Conservation (phyloP, 805 yeast genomes). For the Nakazawaea pomicola region DNA sequence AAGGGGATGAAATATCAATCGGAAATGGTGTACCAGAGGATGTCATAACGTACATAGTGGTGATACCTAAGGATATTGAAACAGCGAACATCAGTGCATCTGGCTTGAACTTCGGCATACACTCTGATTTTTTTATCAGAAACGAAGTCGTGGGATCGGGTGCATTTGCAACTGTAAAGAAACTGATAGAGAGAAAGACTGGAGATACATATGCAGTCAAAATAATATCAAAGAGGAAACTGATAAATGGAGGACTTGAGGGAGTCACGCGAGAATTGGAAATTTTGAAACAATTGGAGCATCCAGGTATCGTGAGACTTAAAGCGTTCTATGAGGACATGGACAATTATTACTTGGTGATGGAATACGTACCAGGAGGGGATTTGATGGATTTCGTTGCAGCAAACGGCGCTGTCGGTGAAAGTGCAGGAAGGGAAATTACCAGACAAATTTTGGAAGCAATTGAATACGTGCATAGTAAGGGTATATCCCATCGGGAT, state of each 20-base stretch:
- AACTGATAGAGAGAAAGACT: conserved; percentile 79
- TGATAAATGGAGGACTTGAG: conserved; percentile 66
- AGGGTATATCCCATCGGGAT: conserved; percentile 95
- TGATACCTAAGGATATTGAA: conserved; percentile 35
- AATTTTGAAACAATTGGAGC: conserved; percentile 71
- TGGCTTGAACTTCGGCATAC: conserved; percentile 25
- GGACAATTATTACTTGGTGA: conserved; percentile 77
- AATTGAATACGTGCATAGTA: conserved; percentile 77
- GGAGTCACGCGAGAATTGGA: conserved; percentile 86
- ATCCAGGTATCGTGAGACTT: conserved; percentile 78
- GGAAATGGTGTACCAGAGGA: conserved; percentile 84
- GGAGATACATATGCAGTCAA: conserved; percentile 90
- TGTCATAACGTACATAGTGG: conserved; percentile 45
- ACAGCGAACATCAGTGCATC: conserved; percentile 29
- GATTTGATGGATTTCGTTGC: conserved; percentile 97
- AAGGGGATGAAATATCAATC: conserved; percentile 90
- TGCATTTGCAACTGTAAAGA: conserved; percentile 95
- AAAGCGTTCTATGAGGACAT: conserved; percentile 83
- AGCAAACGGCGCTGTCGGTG: conserved; percentile 87
- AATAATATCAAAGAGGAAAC: conserved; percentile 77
- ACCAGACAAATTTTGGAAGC: conserved; percentile 81
- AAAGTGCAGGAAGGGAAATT: conserved; percentile 83
- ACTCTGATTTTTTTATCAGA: conserved; percentile 59
- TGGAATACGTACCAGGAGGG: conserved; percentile 96
- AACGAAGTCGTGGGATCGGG: conserved; percentile 93